phyloP scores from a whole-genome alignment of 768 basidiomycete genomes.

The Calocybe indica region DNA sequence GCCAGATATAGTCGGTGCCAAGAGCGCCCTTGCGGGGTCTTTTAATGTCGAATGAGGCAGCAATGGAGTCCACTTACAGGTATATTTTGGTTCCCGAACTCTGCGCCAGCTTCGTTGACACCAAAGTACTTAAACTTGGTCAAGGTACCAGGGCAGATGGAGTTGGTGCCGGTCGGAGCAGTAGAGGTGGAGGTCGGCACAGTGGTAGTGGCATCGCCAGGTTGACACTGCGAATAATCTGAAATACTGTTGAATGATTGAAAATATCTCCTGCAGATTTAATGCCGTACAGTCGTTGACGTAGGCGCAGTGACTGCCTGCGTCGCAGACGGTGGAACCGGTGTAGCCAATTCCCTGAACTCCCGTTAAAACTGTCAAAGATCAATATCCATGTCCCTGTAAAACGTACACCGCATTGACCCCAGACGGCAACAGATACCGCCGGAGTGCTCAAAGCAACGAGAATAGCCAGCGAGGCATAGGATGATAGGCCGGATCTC shows the following conservation, averaged over 20 bases:
- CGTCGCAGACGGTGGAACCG: constrained; percentile 40
- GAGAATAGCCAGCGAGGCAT: constrained; percentile 27
- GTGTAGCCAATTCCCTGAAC: constrained; percentile 32
- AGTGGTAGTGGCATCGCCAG: constrained; percentile 21
- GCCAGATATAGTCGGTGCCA: constrained; percentile 45
- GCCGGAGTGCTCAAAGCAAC: constrained; percentile 21
- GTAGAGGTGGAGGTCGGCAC: constrained; percentile 24
- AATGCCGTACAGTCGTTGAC: constrained; percentile 34
- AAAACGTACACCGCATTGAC: constrained; percentile 44
- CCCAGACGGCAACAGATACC: constrained; percentile 35
- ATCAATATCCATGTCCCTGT: neutral
- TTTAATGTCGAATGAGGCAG: no score
- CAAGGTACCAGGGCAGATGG: constrained; percentile 30
- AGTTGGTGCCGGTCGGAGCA: constrained; percentile 18
- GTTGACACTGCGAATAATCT: constrained; percentile 48
- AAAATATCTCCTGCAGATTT: neutral
- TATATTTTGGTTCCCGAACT: constrained; percentile 45
- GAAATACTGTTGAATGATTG: neutral
- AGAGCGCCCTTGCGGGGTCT: constrained; percentile 22
- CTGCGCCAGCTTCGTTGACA: constrained; percentile 58
- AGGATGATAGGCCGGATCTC: constrained; percentile 21
- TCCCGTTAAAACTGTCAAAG: neutral
- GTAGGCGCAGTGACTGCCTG: constrained; percentile 34
- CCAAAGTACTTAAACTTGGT: constrained; percentile 62
- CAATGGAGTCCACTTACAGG: constrained; percentile 30